Conservation (phyloP, 192 early-diverging fungal genomes). For the Rhizophagus prolifer region DNA sequence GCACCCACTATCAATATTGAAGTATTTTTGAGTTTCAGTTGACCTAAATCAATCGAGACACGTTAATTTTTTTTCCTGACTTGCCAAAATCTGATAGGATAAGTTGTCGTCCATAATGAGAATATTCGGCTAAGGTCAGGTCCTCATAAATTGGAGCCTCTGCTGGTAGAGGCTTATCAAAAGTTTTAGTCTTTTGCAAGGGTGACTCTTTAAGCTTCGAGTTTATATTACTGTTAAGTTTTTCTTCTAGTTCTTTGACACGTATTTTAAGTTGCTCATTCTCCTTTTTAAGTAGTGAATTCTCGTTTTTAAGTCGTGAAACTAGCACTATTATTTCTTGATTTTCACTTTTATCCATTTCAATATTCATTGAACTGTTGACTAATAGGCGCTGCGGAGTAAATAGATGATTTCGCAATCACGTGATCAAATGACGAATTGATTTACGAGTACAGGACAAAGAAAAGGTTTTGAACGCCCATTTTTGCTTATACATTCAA, state of each 20-base stretch:
- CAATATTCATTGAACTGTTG: too few species aligned
- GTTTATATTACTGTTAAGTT: background rate
- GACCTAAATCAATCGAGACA: constrained; percentile 48
- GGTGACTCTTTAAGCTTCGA: background rate
- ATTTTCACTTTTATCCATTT: background rate
- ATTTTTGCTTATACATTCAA: too few species aligned
- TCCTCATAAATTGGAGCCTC: background rate
- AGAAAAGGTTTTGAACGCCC: too few species aligned
- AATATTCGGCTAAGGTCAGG: constrained; percentile 58
- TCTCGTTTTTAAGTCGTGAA: constrained; percentile 3
- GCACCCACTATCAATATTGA: constrained; percentile 86
- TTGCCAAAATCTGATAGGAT: constrained; percentile 77
- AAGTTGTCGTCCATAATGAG: constrained; percentile 85
- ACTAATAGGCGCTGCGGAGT: too few species aligned
- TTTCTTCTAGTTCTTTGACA: constrained; percentile 1
- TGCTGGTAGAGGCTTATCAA: background rate
- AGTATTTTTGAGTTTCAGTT: constrained; percentile 70
- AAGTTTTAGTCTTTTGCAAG: background rate
- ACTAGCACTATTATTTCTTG: background rate
- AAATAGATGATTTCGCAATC: too few species aligned
- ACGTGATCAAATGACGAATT: too few species aligned
- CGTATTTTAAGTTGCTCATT: constrained; percentile 1
- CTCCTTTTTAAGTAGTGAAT: constrained; percentile 5
- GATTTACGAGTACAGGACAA: too few species aligned
- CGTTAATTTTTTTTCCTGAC: constrained; percentile 34